Percentiles rank a stretch among this genome's conserved stretches.
Conservation (phyloP, 345 rosid genomes). For the Turritis glabra region DNA sequence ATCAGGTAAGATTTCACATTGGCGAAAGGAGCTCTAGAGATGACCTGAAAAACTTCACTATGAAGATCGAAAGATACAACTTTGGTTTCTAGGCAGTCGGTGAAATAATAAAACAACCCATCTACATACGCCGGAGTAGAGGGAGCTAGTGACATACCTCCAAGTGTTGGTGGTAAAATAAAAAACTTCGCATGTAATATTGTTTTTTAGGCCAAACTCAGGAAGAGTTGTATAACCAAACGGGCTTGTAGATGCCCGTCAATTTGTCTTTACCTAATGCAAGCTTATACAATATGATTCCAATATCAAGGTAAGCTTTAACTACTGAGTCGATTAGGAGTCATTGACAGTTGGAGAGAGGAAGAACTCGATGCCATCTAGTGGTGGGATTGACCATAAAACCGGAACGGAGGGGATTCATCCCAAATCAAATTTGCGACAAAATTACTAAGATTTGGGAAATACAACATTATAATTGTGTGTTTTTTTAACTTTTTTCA, state of each 20-base stretch:
- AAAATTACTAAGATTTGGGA: too few species aligned
- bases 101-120: not conserved
- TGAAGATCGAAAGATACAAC: not conserved
- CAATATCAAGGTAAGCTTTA: too few species aligned
- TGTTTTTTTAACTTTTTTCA: too few species aligned
- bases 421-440: too few species aligned
- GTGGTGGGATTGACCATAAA: not conserved
- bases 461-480: too few species aligned
- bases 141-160: not conserved
- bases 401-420: not conserved
- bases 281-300: not conserved
- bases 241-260: not conserved
- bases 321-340: not conserved
- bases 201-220: not conserved
- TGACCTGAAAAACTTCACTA: not conserved
- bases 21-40: not conserved
- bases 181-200: not conserved
- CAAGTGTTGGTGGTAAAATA: not conserved
- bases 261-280: not conserved
- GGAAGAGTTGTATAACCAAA: not conserved
- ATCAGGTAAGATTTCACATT: not conserved
- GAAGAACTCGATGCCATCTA: not conserved
- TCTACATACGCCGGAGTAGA: not conserved
- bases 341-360: not conserved
- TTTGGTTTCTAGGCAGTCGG: not conserved